phyloP scores from a whole-genome alignment of 2,329 filamentous ascomycete species.

The Aspergillus glaucus region DNA sequence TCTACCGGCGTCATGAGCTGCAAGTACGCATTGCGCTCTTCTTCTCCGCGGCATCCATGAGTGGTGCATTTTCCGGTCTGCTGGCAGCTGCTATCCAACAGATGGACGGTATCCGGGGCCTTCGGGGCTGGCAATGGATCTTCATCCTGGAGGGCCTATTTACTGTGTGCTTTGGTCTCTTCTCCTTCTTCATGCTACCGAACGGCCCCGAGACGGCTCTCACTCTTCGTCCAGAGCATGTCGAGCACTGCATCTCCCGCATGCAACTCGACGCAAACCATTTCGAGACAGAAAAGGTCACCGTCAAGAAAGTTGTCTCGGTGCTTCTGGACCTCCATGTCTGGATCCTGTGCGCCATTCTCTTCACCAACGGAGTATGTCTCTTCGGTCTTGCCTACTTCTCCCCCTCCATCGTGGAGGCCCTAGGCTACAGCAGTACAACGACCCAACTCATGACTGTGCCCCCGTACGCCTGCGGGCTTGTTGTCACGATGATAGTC shows the following conservation, averaged over 20 bases:
- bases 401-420: slow-evolving; percentile 22
- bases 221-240: slow-evolving; percentile 49
- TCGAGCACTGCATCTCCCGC: slow-evolving; percentile 11
- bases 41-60: slow-evolving; percentile 22
- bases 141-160: too few species aligned
- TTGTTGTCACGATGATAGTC: slow-evolving; percentile 16
- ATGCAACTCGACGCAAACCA: slow-evolving; percentile 9
- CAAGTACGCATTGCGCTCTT: slow-evolving; percentile 23
- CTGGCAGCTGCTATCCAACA: slow-evolving; percentile 28
- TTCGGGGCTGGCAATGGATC: too few species aligned
- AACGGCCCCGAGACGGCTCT: slow-evolving; percentile 58
- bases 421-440: slow-evolving; percentile 20
- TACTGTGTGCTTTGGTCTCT: slow-evolving; percentile 37
- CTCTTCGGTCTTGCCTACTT: slow-evolving; percentile 17
- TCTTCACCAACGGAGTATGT: slow-evolving; percentile 10
- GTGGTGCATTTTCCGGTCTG: slow-evolving; percentile 44
- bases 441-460: slow-evolving; percentile 28
- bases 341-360: slow-evolving; percentile 4
- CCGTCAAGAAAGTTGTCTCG: slow-evolving; percentile 4
- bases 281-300: slow-evolving; percentile 8
- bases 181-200: slow-evolving; percentile 50
- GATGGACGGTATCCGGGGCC: too few species aligned
- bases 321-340: slow-evolving; percentile 9
- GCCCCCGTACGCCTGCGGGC: slow-evolving; percentile 22
- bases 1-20: slow-evolving; percentile 25